Conservation (phyloP, 2,329 filamentous ascomycete species). For the Calonectria pauciramosa region DNA sequence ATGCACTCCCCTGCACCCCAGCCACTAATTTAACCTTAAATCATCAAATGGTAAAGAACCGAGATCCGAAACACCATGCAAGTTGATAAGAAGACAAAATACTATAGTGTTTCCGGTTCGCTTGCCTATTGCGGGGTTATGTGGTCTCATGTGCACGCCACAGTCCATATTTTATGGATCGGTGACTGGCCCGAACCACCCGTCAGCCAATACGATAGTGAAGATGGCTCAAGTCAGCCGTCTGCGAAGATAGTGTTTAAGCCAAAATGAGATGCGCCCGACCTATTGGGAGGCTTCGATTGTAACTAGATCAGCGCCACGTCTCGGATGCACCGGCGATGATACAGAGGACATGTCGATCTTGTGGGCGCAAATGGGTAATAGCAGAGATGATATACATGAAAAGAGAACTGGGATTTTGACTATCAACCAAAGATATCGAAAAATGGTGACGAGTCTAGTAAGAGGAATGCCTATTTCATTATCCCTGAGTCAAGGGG, state of each 20-base stretch:
- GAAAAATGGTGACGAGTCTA: neutral
- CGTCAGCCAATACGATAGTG: neutral
- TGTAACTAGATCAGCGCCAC: neutral
- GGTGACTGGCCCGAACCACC: neutral
- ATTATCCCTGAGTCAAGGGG: too few relatives aligned
- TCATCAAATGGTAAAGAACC: neutral
- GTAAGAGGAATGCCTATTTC: neutral
- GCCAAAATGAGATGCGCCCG: neutral
- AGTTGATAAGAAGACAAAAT: too few relatives aligned
- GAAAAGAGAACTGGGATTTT: neutral
- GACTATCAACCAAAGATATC: neutral
- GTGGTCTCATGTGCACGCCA: neutral
- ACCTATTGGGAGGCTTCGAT: neutral
- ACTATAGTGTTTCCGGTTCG: neutral
- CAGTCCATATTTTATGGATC: neutral
- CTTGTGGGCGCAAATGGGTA: neutral
- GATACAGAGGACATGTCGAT: neutral
- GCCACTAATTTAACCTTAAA: neutral
- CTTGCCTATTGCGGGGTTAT: neutral
- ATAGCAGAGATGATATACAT: neutral
- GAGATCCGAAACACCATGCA: neutral
- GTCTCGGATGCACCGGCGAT: neutral
- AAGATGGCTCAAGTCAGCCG: neutral
- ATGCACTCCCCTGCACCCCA: neutral
- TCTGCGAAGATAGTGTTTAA: neutral